Evolutionary conservation across 257 asterid genomes (phyloP), one percentile per base, ranked within the genome.

Genomic region (Jaltomata sinuosa): DNA sequence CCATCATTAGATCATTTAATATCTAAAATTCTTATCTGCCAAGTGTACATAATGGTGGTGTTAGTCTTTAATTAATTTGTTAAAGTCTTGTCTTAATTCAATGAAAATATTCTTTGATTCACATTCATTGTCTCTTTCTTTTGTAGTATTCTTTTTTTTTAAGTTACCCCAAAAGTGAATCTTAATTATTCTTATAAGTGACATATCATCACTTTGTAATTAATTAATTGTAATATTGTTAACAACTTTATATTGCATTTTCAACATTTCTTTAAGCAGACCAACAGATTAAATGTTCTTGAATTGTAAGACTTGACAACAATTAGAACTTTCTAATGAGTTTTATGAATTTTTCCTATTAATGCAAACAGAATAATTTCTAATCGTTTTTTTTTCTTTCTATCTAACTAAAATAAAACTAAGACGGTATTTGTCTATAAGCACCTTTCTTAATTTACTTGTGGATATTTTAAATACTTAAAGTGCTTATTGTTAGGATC

Each of bases 391-490:
- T 38, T 11, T 11, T 1, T 14, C 40, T 62, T 6, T 62, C 40
- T 27, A 29, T 62, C n/a, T 62, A 62, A 62, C 8, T 29, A 62
- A n/a, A n/a, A 27, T 62, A n/a, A 59, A 59, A 59, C n/a, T 57
- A 0, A 57, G 0, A 57, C 6, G 15, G n/a, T 4, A 0, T n/a
- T n/a, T 57, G 7, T n/a, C n/a, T n/a, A n/a, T n/a, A n/a, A n/a
- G n/a, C n/a, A n/a, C n/a, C n/a, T n/a, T n/a, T n/a, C n/a, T n/a
- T n/a, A n/a, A n/a, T n/a, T n/a, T n/a, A n/a, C n/a, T n/a, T n/a
- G n/a, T n/a, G n/a, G n/a, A n/a, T n/a, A n/a, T n/a, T n/a, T n/a
- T n/a, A 32, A 59, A 22, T 0, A 59, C 4, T 59, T 1, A 59
- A 59, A 59, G 34, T 59, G 67, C 67, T 59, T 22, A n/a, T n/a